Base-by-base conservation (phyloP, 805 yeast species). In the Candida coleopterorum region DNA sequence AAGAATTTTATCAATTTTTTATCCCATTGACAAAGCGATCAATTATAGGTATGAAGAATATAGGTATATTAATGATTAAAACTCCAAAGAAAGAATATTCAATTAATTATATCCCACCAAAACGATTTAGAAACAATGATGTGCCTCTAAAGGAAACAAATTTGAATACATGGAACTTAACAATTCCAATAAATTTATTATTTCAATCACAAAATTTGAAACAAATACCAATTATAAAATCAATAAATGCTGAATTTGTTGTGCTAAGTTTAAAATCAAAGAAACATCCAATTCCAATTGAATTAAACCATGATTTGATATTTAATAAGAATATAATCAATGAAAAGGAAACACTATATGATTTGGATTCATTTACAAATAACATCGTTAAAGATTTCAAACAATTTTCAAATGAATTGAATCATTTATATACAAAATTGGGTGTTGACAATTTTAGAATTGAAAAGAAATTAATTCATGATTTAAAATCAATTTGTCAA, bases 281-380 rank as follows among this genome's bases (percentile, higher is more conserved):
- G 10, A 52, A 55, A 32, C 43, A 47, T 18, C 60, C 66, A 2
- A 60, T 66, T 9, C 70, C 72, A 2, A 37, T 66, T 8, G 72
- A 64, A 45, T 39, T 66, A 20, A 52, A 55, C 38, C 68, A 64
- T 42, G 67, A 59, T 28, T 48, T 59, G 12, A 43, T 65, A 1
- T 62, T 53, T 43, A 43, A 38, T 27, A 50, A 49, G 32, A 28
- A 43, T 23, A 11, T 17, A 26, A 25, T 36, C n/a, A 33, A 38
- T 6, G 27, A 29, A 11, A 33, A 17, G 9, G 37, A 32, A 5
- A n/a, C n/a, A n/a, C 45, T 37, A 16, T 35, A 31, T 11, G 51
- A 48, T 30, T 17, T 25, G 4, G 68, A 64, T 32, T 50, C 49
- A 18, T 53, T 58, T 35, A 41, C 45, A n/a, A 30, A 39, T 11